These are phyloP conservation scores for Domatiomyces globalis DNA, from an alignment of 2,329 filamentous ascomycete species.

Conservation along the genomic window DNA sequence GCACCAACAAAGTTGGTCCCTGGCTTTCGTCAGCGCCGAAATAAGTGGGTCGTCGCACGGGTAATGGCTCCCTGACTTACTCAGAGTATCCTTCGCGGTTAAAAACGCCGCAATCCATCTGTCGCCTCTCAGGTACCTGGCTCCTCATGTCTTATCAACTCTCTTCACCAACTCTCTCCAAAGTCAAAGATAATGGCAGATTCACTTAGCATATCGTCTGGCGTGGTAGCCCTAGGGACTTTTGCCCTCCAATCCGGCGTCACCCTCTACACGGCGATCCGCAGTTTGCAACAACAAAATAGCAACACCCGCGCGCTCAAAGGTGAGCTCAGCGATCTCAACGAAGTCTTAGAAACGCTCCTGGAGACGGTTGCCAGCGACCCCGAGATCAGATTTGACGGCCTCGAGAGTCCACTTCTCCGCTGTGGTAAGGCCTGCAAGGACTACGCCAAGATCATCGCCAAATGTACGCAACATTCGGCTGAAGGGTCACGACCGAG, in stretches of 20 bases:
- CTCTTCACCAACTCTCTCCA: too few relatives aligned
- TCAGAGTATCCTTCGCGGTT: too few relatives aligned
- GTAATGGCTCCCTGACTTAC: too few relatives aligned
- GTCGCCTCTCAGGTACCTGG: too few relatives aligned
- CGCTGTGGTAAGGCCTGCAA: constrained; percentile 15
- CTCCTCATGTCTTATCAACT: too few relatives aligned
- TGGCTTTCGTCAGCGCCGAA: too few relatives aligned
- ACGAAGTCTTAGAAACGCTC: constrained; percentile 6
- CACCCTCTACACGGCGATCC: constrained; percentile 13
- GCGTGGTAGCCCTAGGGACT: constrained; percentile 14
- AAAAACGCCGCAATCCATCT: constrained; percentile 1
- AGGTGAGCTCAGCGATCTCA: constrained; percentile 13
- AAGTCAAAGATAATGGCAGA: constrained; percentile 10
- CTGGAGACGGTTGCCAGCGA: constrained; percentile 8
- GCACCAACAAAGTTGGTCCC: too few relatives aligned
- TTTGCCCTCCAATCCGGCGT: constrained; percentile 18
- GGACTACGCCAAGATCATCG: constrained; percentile 12
- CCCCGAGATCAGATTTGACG: constrained; percentile 10
- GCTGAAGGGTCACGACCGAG: constrained; percentile 4
- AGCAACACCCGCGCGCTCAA: constrained; percentile 14
- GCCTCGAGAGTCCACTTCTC: constrained; percentile 15
- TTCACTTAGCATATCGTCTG: constrained; percentile 13
- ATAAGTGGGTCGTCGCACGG: too few relatives aligned
- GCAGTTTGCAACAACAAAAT: constrained; percentile 13
- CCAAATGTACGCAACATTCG: constrained; percentile 10